Evolutionary conservation across 2,329 filamentous ascomycete genomes (phyloP).

Genomic region (Aureobasidium sp.): DNA sequence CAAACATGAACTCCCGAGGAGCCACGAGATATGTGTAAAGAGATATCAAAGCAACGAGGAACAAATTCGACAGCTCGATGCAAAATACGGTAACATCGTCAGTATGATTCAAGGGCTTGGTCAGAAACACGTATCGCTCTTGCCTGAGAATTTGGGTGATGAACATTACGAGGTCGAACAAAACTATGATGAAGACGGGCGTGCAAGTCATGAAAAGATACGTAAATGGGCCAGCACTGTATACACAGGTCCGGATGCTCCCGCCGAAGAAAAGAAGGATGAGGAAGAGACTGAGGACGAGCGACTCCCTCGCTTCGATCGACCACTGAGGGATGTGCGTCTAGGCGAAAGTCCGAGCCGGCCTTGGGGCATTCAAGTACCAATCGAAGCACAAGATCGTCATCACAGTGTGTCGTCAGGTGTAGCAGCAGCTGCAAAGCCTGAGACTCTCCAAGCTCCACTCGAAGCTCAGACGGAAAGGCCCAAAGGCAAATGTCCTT

Average conservation of each 20-base stretch:
- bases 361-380: conserved; percentile 86
- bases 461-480: conserved; percentile 6
- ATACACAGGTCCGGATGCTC: conserved; percentile 27
- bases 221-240: conserved; percentile 80
- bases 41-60: conserved; percentile 82
- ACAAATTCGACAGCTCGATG: conserved; percentile 79
- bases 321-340: conserved; percentile 78
- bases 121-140: conserved; percentile 77
- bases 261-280: conserved; percentile 40
- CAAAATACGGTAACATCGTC: conserved; percentile 85
- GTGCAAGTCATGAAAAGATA: conserved; percentile 59
- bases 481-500: conserved; percentile 48
- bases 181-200: conserved; percentile 29
- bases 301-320: conserved; percentile 69
- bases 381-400: conserved; percentile 38
- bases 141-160: conserved; percentile 51
- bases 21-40: conserved; percentile 85
- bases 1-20: conserved; percentile 89
- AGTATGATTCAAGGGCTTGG: conserved; percentile 92
- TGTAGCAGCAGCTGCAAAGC: conserved; percentile 18
- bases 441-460: background rate
- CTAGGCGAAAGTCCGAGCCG: conserved; percentile 88
- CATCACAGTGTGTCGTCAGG: conserved; percentile 31
- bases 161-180: conserved; percentile 33
- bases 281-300: conserved; percentile 53